Conservation (phyloP, 768 basidiomycete species). For the Boletus pseudopeckii region DNA sequence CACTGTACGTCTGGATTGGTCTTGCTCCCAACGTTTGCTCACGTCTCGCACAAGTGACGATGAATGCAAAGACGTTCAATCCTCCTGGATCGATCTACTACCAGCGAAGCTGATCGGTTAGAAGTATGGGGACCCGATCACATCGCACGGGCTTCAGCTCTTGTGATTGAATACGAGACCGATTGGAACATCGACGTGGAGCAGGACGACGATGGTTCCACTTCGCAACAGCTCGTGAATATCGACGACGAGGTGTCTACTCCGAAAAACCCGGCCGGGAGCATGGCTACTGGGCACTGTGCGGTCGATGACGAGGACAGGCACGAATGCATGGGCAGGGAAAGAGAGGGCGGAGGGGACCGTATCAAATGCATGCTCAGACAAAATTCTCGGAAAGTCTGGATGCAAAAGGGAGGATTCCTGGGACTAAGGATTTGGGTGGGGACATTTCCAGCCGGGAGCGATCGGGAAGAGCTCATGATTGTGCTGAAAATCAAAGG, state of each 20-base stretch:
- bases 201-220: neutral
- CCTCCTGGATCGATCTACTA: neutral
- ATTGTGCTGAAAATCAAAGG: slow-evolving; percentile 72
- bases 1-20: slow-evolving; percentile 37
- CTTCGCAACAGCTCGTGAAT: slow-evolving; percentile 23
- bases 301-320: slow-evolving; percentile 35
- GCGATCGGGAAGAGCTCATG: slow-evolving; percentile 69
- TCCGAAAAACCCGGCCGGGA: slow-evolving; percentile 47
- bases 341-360: slow-evolving; percentile 48
- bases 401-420: slow-evolving; percentile 68
- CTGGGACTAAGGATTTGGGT: slow-evolving; percentile 75
- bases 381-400: slow-evolving; percentile 42
- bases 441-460: slow-evolving; percentile 65
- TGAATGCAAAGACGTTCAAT: neutral
- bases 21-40: neutral
- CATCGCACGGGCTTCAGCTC: neutral
- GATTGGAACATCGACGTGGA: neutral
- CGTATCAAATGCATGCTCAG: slow-evolving; percentile 51
- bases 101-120: neutral
- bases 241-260: slow-evolving; percentile 39
- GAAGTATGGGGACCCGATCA: too few relatives aligned
- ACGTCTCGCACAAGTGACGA: slow-evolving; percentile 30
- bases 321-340: neutral
- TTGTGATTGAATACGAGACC: neutral
- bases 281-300: slow-evolving; percentile 40